A percentile compares a stretch with the other conserved stretches of the same genome.
Conservation (phyloP, 352 stramenopile genomes). For the Globisporangium cystogenes region DNA sequence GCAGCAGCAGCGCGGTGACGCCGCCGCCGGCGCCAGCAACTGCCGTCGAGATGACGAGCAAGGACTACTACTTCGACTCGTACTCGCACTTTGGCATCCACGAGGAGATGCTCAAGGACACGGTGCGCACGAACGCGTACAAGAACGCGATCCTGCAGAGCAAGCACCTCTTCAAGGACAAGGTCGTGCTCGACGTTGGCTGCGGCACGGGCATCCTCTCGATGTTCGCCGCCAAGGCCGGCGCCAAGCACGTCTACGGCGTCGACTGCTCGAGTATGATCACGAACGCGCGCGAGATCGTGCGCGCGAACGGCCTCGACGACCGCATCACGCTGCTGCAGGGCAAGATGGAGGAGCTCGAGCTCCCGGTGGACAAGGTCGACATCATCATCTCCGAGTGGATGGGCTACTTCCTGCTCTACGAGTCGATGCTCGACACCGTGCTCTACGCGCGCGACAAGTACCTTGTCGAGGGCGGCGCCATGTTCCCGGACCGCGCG, state of each 20-base stretch:
- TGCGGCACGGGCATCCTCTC: slow-evolving; percentile 97
- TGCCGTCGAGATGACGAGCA: slow-evolving; percentile 75
- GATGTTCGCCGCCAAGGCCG: slow-evolving; percentile 96
- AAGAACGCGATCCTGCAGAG: slow-evolving; percentile 98
- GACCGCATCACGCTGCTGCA: slow-evolving; percentile 92
- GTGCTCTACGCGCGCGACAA: slow-evolving; percentile 96
- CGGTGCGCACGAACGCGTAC: slow-evolving; percentile 96
- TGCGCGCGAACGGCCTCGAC: slow-evolving; percentile 91
- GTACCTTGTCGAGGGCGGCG: slow-evolving; percentile 90
- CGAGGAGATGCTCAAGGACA: slow-evolving; percentile 91
- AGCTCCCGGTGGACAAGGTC: slow-evolving; percentile 91
- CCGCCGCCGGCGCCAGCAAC: slow-evolving; percentile 13
- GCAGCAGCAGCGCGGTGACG: slow-evolving; percentile 5
- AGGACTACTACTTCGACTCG: slow-evolving; percentile 99
- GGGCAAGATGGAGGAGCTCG: slow-evolving; percentile 93
- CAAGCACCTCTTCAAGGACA: slow-evolving; percentile 94
- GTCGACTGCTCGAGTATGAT: slow-evolving; percentile 94
- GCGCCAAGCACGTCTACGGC: slow-evolving; percentile 89
- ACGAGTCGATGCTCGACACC: slow-evolving; percentile 98
- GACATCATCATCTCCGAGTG: slow-evolving; percentile 98
- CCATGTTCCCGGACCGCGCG: slow-evolving; percentile 96
- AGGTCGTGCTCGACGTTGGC: slow-evolving; percentile 97
- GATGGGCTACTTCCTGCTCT: slow-evolving; percentile 98
- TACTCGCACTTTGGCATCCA: slow-evolving; percentile 99
- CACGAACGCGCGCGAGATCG: slow-evolving; percentile 99